Conservation (phyloP, 2,329 filamentous ascomycete species). For the Alternaria incomplexa region DNA sequence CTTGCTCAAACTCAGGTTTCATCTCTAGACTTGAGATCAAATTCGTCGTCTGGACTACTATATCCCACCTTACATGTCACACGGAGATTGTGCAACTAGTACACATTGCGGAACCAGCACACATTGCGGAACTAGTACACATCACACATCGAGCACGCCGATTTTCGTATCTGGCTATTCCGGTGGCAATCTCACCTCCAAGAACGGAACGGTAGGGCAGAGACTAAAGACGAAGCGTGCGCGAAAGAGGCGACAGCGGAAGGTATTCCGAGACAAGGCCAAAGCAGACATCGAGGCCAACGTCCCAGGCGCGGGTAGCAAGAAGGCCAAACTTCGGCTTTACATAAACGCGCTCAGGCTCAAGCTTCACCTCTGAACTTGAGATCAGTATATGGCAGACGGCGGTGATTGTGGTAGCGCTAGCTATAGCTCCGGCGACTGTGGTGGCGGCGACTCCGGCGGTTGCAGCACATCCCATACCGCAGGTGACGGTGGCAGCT, state of each 20-base stretch:
- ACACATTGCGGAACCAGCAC: not conserved
- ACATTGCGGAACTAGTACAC: too few species aligned
- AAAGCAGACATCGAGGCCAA: not conserved
- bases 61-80: not conserved
- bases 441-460: not conserved
- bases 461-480: not conserved
- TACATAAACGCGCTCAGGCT: not conserved
- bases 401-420: not conserved
- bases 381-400: not conserved
- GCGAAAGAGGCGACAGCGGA: not conserved
- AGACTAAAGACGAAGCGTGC: too few species aligned
- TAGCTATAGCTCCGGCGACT: not conserved
- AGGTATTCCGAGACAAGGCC: not conserved
- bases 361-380: not conserved
- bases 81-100: not conserved
- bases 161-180: rapidly evolving
- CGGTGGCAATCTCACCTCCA: not conserved
- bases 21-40: not conserved
- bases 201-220: too few species aligned
- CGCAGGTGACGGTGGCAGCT: not conserved
- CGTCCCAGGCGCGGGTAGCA: not conserved
- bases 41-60: not conserved
- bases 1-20: not conserved
- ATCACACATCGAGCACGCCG: not conserved
- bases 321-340: not conserved